Base-by-base conservation (phyloP, 768 basidiomycete species). In the Amanita rimosa region DNA sequence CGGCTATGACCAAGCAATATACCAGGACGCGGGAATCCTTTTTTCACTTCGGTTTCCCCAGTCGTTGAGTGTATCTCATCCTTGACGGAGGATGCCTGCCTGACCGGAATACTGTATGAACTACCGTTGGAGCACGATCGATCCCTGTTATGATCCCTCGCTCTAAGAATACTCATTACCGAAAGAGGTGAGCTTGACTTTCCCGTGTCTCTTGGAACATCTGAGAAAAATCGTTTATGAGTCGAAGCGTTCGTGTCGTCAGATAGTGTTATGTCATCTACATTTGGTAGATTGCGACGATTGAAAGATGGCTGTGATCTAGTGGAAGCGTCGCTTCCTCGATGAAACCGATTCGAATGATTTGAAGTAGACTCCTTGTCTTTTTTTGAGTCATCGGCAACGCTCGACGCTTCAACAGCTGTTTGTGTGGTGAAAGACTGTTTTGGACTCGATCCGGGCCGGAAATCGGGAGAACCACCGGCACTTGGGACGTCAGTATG, bases 1-100 rank as follows among this genome's bases (percentile, higher is more conserved):
- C 66, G 66, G 24, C 56, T 62, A 53, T 67, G 68, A 7, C 58
- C 59, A 43, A 63, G 61, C 34, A 71, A 52, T 37, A 71, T 71
- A 14, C 68, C 65, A 26, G 67, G 64, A 35, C 64, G 58, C 14
- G 60, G 55, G 40, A 48, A 57, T 9, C 56, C 26, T 14, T 33
- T 41, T 17, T 9, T 52, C 46, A 49, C 54, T 16, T 57, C 54
- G 35, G 48, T 51, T 27, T 53, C 56, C 21, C 48, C 44, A 6
- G 47, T 31, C 24, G 26, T 47, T 4, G 38, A 37, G 26, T n/a
- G 33, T 49, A 41, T 50, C 46, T 27, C 46, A 13, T 44, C 48
- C 35, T 24, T 29, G 29, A 45, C 11, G 31, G 44, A 31, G 29
- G 39, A 10, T 10, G 40, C 9, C 17, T 40, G 21, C 42, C 22